These are phyloP conservation scores for Fusarium virguliforme DNA, from an alignment of 2,329 filamentous ascomycete genomes.

Conservation along the genomic window DNA sequence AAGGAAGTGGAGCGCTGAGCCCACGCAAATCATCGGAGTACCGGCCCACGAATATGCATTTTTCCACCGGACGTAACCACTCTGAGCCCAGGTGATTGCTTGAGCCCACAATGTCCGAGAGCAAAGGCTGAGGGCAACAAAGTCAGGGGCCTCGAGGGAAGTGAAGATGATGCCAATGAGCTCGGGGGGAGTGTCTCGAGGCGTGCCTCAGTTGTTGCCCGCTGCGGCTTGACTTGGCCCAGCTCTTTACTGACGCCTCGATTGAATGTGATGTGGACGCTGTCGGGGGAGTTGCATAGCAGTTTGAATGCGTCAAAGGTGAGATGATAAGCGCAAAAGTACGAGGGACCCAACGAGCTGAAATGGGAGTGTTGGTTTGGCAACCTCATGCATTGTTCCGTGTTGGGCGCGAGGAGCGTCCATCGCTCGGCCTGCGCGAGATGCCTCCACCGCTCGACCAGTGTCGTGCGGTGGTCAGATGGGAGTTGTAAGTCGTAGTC, in stretches of 20 bases:
- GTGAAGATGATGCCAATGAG: neutral
- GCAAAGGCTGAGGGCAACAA: constrained; percentile 16
- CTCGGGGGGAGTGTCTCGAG: constrained; percentile 25
- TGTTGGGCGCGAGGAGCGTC: constrained; percentile 12
- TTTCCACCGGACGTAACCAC: constrained; percentile 7
- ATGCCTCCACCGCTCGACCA: too few relatives aligned
- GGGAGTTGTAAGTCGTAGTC: neutral
- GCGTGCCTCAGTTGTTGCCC: neutral
- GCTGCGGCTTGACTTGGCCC: neutral
- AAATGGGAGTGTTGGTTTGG: neutral
- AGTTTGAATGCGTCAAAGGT: constrained; percentile 30
- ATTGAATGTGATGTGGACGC: neutral
- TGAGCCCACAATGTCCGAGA: constrained; percentile 21
- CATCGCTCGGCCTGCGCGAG: constrained; percentile 15
- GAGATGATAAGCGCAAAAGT: constrained; percentile 14
- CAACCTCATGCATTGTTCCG: neutral
- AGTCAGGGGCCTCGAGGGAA: neutral
- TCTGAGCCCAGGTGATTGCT: neutral
- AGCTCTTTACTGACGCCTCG: fast-evolving
- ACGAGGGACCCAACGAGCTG: neutral
- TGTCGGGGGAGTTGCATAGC: constrained; percentile 6
- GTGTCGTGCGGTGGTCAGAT: neutral
- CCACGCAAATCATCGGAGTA: constrained; percentile 20
- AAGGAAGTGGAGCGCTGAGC: neutral
- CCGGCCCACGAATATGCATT: constrained; percentile 23